Conservation (phyloP, 140 eudicot genomes). For the Anethum foeniculum region DNA sequence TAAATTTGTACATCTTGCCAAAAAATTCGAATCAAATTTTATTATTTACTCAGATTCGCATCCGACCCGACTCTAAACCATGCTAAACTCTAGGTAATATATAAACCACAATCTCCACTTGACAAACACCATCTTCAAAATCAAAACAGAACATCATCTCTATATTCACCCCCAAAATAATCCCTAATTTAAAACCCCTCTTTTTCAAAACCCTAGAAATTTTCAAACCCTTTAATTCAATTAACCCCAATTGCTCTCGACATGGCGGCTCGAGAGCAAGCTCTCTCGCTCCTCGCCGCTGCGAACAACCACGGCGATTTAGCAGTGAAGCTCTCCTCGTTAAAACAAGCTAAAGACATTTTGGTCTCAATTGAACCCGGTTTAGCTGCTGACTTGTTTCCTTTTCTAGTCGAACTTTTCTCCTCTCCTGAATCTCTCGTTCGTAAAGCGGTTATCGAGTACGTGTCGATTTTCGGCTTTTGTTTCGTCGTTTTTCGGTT, state of each 20-base stretch:
- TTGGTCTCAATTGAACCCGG: conserved; percentile 40
- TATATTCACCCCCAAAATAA: too few species aligned
- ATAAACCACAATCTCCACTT: background rate
- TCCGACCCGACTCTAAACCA: too few species aligned
- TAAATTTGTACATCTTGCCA: too few species aligned
- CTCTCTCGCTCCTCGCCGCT: conserved; percentile 72
- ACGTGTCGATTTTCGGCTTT: conserved; percentile 8
- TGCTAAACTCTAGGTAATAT: too few species aligned
- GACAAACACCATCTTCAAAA: too few species aligned
- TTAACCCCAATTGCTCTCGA: background rate
- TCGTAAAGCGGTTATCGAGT: conserved; percentile 82
- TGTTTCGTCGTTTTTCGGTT: background rate
- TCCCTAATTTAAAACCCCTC: conserved; percentile 4
- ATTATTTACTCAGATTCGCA: too few species aligned
- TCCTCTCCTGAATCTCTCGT: conserved; percentile 69
- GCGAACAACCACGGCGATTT: conserved; percentile 97
- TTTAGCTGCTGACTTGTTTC: conserved; percentile 57
- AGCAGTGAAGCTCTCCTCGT: conserved; percentile 83
- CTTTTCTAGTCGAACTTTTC: conserved; percentile 66
- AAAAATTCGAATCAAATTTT: too few species aligned
- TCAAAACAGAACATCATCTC: too few species aligned
- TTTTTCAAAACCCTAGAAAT: conserved; percentile 1
- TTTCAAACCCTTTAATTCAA: background rate
- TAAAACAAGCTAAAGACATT: conserved; percentile 70
- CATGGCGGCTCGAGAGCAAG: conserved; percentile 72